These are phyloP conservation scores for Chimonanthus praecox DNA, from an alignment of 164 flowering plant genomes.

Conservation along the genomic window DNA sequence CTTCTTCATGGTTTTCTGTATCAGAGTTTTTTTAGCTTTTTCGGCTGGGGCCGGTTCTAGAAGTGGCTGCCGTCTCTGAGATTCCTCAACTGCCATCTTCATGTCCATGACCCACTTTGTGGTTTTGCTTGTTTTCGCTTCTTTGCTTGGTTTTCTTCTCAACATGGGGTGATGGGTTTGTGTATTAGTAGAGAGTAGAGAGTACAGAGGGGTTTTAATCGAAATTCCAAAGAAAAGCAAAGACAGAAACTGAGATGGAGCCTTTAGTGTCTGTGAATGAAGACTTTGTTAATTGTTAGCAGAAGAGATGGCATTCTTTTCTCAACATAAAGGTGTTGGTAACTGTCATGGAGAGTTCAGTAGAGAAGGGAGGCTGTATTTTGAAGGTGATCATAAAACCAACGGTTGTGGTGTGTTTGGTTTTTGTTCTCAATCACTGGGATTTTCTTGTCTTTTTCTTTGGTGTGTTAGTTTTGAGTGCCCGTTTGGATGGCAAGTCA, in stretches of 20 bases:
- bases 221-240: no score
- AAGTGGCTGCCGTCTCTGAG: constrained; percentile 10
- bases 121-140: background rate
- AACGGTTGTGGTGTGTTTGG: no score
- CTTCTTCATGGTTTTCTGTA: constrained; percentile 19
- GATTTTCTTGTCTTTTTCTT: no score
- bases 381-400: no score
- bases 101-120: constrained; percentile 16
- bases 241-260: background rate
- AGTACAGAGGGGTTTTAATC: background rate
- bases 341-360: background rate
- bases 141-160: background rate
- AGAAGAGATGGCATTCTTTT: background rate
- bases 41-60: background rate
- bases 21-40: constrained; percentile 2
- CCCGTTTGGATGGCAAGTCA: no score
- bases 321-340: background rate
- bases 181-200: background rate
- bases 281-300: background rate
- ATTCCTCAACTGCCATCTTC: constrained; percentile 11
- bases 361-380: no score
- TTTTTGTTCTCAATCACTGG: no score
- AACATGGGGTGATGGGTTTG: background rate
- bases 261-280: background rate
- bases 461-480: no score